phyloP scores from a whole-genome alignment of 331 rosid species.

The Ulmus americana region DNA sequence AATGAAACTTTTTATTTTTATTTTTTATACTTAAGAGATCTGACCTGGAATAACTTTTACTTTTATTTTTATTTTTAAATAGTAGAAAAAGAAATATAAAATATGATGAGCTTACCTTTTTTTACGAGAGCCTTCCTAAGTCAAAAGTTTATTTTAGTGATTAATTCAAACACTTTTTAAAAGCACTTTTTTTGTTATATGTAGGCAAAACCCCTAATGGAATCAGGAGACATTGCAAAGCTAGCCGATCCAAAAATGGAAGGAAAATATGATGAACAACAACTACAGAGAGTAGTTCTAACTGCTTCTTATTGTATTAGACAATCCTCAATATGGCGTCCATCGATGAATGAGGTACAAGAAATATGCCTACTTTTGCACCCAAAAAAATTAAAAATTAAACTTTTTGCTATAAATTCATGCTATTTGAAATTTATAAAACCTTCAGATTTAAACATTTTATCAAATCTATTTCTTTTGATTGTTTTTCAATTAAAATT shows the following conservation, averaged over 20 bases:
- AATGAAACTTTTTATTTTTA: too few species aligned
- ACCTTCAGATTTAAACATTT: too few species aligned
- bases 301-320: slow-evolving; percentile 83
- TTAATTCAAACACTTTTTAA: neutral
- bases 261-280: slow-evolving; percentile 56
- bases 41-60: too few species aligned
- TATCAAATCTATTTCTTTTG: too few species aligned
- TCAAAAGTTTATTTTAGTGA: neutral
- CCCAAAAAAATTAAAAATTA: too few species aligned
- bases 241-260: slow-evolving; percentile 70
- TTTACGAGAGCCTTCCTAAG: too few species aligned
- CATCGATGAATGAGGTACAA: slow-evolving; percentile 69
- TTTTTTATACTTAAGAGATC: too few species aligned
- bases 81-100: too few species aligned
- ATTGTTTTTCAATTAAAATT: neutral
- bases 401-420: neutral
- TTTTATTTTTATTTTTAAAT: too few species aligned
- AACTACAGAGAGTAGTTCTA: slow-evolving; percentile 50
- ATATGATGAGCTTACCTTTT: too few species aligned
- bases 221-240: slow-evolving; percentile 56
- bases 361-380: too few species aligned
- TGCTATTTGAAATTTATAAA: neutral
- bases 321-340: slow-evolving; percentile 75
- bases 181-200: neutral
- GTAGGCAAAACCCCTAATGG: slow-evolving; percentile 81